Evolutionary conservation across 2,329 filamentous ascomycete species (phyloP).

Genomic region (Chalaropsis thielavioides): DNA sequence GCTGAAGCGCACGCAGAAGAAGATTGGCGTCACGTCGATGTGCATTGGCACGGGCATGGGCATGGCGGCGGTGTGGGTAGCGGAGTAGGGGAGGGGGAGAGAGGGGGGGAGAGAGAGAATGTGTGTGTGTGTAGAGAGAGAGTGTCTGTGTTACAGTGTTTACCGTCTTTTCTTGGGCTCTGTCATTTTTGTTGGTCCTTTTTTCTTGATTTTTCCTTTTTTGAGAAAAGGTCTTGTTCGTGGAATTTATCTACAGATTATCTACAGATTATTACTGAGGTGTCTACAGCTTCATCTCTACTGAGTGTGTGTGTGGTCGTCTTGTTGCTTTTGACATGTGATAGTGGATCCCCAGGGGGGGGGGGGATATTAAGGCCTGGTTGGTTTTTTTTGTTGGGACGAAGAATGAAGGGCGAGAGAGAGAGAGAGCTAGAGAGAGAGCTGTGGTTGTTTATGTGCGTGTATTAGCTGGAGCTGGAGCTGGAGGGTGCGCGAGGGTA

Average conservation of each 20-base stretch:
- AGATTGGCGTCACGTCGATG: conserved; percentile 88
- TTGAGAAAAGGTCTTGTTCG: not conserved
- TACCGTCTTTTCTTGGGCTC: too few species aligned
- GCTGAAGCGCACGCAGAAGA: conserved; percentile 67
- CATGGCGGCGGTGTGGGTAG: conserved; percentile 93
- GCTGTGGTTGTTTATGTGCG: too few species aligned
- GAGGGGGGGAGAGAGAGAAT: too few species aligned
- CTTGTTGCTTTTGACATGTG: conserved; percentile 11
- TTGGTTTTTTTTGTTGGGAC: too few species aligned
- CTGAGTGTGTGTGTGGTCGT: too few species aligned
- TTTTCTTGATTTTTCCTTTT: not conserved
- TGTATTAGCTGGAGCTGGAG: too few species aligned
- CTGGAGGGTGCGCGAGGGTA: too few species aligned
- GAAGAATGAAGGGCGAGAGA: not conserved
- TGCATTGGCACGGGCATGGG: conserved; percentile 96
- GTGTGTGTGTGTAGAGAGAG: too few species aligned
- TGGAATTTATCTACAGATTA: not conserved
- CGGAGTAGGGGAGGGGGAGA: conserved; percentile 45
- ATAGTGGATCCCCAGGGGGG: conserved; percentile 10
- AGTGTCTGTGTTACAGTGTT: too few species aligned
- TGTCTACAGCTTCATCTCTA: too few species aligned
- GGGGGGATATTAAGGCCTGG: too few species aligned
- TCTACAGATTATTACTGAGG: not conserved
- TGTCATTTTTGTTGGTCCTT: not conserved
- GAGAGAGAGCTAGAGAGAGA: not conserved